Conservation (phyloP, 306 rosid species). For the Aeschynomene evenia region DNA sequence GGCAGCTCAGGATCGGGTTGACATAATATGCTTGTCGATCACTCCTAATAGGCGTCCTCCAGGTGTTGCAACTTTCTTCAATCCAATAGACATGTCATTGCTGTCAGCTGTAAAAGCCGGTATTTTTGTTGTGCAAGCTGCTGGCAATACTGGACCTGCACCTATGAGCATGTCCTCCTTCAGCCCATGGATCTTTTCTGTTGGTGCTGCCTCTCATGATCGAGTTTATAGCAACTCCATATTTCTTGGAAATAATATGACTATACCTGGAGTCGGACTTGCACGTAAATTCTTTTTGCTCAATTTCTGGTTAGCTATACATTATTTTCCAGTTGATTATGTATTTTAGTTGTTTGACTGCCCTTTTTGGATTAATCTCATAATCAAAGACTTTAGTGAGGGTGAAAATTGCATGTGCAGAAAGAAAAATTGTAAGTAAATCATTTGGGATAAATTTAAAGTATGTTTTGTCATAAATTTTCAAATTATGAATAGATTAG, state of each 20-base stretch:
- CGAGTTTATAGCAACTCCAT: slow-evolving; percentile 75
- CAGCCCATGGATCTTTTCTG: slow-evolving; percentile 95
- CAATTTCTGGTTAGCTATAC: slow-evolving; percentile 21
- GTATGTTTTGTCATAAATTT: neutral
- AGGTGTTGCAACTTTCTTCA: slow-evolving; percentile 85
- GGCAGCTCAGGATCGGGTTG: slow-evolving; percentile 98
- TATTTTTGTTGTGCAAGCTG: slow-evolving; percentile 98
- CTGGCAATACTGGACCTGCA: slow-evolving; percentile 97
- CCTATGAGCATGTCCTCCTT: slow-evolving; percentile 94
- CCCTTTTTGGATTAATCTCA: neutral
- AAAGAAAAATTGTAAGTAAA: neutral
- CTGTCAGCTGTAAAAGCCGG: slow-evolving; percentile 90
- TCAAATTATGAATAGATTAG: neutral
- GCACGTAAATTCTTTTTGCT: slow-evolving; percentile 67
- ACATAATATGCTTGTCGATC: slow-evolving; percentile 86
- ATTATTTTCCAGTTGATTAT: slow-evolving; percentile 4
- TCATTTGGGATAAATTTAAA: neutral
- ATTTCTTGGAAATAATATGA: slow-evolving; percentile 80
- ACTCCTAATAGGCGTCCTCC: slow-evolving; percentile 95
- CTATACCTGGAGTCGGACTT: slow-evolving; percentile 84
- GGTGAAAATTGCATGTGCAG: neutral
- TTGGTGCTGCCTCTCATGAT: slow-evolving; percentile 92
- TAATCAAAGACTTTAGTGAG: neutral
- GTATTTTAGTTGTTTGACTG: neutral
- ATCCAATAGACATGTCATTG: slow-evolving; percentile 97